Evolutionary conservation across 495 filamentous ascomycete species (phyloP).

Genomic region (Penicillium cinerascens): DNA sequence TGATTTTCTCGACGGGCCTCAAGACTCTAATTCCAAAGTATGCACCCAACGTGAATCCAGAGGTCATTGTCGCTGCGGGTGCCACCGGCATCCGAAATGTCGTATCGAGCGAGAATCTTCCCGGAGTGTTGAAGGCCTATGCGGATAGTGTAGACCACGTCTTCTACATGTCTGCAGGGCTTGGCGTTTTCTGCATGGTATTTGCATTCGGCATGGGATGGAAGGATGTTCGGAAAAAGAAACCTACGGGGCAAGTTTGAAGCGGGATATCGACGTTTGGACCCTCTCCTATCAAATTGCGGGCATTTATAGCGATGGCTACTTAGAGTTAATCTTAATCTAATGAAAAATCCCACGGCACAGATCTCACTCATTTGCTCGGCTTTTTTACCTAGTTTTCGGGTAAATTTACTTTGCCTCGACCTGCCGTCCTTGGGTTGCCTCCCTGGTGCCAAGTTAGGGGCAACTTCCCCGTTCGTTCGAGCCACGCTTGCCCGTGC

Average conservation of each 20-base stretch:
- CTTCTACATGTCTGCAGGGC: slow-evolving; percentile 38
- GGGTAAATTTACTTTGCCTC: not conserved
- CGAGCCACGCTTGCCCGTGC: not conserved
- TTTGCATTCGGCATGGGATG: slow-evolving; percentile 50
- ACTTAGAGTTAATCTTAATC: not conserved
- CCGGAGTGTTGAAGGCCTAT: slow-evolving; percentile 42
- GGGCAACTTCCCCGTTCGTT: not conserved
- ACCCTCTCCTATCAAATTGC: not conserved
- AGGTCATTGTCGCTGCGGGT: slow-evolving; percentile 36
- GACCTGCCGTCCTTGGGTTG: not conserved
- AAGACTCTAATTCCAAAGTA: slow-evolving; percentile 26
- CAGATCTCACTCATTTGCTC: not conserved
- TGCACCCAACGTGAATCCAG: slow-evolving; percentile 36
- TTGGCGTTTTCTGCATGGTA: slow-evolving; percentile 24
- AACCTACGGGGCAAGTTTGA: slow-evolving; percentile 14
- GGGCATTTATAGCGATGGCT: too few species aligned
- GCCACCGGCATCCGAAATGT: slow-evolving; percentile 37
- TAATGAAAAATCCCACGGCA: too few species aligned
- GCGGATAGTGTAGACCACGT: slow-evolving; percentile 33
- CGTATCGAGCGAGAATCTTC: slow-evolving; percentile 22
- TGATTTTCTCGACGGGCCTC: slow-evolving; percentile 48
- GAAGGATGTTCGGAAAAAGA: slow-evolving; percentile 50
- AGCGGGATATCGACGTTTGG: not conserved
- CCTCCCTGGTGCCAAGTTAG: not conserved
- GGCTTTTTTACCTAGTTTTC: not conserved